These are phyloP conservation scores for Aureobasidium melanogenum DNA, from an alignment of 2,329 filamentous ascomycete genomes.

Conservation along the genomic window DNA sequence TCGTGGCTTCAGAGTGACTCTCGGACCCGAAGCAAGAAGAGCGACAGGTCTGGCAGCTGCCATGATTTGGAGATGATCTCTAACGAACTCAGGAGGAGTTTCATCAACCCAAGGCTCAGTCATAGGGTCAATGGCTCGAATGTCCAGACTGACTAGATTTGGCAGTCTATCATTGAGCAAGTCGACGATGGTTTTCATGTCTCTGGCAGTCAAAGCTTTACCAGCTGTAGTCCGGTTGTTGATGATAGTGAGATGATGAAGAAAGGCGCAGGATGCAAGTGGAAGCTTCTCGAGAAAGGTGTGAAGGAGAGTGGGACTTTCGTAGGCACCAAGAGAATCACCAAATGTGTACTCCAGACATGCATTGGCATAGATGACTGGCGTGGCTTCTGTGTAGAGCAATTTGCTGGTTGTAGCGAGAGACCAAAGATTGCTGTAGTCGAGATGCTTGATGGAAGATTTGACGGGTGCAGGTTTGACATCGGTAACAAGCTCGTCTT, in stretches of 20 bases:
- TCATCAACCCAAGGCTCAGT: neutral
- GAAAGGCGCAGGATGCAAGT: neutral
- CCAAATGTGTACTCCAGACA: neutral
- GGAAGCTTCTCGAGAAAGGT: neutral
- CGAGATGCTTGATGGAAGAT: neutral
- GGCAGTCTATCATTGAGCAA: neutral
- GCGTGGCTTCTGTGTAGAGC: neutral
- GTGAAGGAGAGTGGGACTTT: neutral
- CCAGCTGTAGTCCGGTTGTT: neutral
- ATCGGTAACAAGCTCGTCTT: neutral
- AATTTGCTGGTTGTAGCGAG: neutral
- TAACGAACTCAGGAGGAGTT: no score
- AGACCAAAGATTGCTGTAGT: neutral
- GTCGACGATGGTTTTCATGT: neutral
- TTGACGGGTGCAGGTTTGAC: neutral
- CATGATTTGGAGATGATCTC: neutral
- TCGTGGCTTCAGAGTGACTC: neutral
- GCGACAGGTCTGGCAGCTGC: neutral
- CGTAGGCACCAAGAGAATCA: neutral
- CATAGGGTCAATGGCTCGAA: neutral
- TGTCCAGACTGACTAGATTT: neutral
- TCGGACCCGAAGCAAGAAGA: neutral
- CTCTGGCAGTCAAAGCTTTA: neutral
- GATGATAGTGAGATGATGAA: neutral
- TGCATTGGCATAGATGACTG: neutral